Base-by-base conservation (phyloP, 192 early-diverging fungal species). In the Coemansia guatemalensis region DNA sequence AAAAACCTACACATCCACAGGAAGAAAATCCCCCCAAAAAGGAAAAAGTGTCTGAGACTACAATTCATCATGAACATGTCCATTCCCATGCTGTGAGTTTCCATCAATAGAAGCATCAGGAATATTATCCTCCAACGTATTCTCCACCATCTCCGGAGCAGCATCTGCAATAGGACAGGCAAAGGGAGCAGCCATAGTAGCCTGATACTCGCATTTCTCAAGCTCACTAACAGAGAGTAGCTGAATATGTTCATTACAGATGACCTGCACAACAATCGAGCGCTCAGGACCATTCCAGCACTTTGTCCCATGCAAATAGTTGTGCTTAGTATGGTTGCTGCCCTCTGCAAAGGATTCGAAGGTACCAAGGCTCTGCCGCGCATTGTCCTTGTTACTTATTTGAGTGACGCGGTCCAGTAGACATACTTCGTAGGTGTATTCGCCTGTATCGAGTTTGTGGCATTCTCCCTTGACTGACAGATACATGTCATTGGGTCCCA, bases 241-340 rank as follows among this genome's bases (percentile, higher is more conserved):
- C 63, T 84, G 68, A 47, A 87, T 92, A 7, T 85, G 79, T 0
- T 67, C 60, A 0, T 91, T 93, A 74, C 97, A 99, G 61, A 89
- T 88, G 32, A 97, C 78, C 26, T 61, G 53, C 12, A 89, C 84
- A 49, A 85, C 85, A 3, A 90, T 76, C 7, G 91, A 92, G 30
- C 97, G 85, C 14, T 87, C 81, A 2, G 95, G 97, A 1, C 95
- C 97, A 64, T 97, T 95, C 97, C 97, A 99, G 82, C 97, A 99
- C 33, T 85, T 83, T 18, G 84, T 75, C 24, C 97, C 97, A 58
- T 85, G 68, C 6, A 75, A 76, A 66, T 89, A 95, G 61, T 83
- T 70, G 71, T 95, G 92, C 26, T 51, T 65, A 1, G 41, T 14
- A 17, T 65, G 58, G 30, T 61, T 62, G 14, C 14, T 17, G 26